Base-by-base conservation (phyloP, 768 basidiomycete genomes). In the Panaeolus papilionaceus region DNA sequence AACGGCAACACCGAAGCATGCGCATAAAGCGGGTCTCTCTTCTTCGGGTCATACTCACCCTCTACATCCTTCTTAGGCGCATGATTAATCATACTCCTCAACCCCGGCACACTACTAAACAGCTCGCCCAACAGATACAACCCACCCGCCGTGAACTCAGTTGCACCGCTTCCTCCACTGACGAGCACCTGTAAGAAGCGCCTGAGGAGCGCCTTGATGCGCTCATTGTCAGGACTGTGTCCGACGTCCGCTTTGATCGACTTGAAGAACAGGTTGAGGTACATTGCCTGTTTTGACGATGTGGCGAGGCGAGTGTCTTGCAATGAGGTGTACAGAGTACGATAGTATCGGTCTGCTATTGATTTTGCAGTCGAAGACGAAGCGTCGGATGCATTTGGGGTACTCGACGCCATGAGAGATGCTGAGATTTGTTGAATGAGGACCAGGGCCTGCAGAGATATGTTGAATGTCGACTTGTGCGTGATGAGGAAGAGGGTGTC, bases 401-500 rank as follows among this genome's bases (percentile, higher is more conserved):
- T 72, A 1, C 81, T 69, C 20, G 83, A 71, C 0, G 82, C 75
- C 54, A 58, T 58, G 8, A 90, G 82, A 0, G 89, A 84, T 0
- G 86, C 80, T 16, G 88, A 81, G 44, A 99, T 92, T 71, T 94
- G 95, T 74, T 92, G 92, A 67, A 98, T 92, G 6, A 99, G 85
- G 44, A 92, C 86, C 0, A 99, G 88, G 0, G 96, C 93, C 76
- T 97, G 97, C 4, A 99, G 86, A 10, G 95, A 95, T 73, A 95
- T 95, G 77, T 97, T 98, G 88, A 99, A 99, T 0, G 96, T 98
- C 8, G 95, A 96, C 8, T 88, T 92, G 78, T 98, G 97, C 2
- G 95, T 96, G 74, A 99, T 95, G 54, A 91, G 85, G 85, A 98
- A 99, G 23, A 98, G 88, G 0, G 94, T 95, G 76, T 95, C 92